A percentile compares a stretch with the other conserved stretches of the same genome.
phyloP scores from a whole-genome alignment of 2,329 filamentous ascomycete genomes.

The Fusarium pseudoanthophilum region DNA sequence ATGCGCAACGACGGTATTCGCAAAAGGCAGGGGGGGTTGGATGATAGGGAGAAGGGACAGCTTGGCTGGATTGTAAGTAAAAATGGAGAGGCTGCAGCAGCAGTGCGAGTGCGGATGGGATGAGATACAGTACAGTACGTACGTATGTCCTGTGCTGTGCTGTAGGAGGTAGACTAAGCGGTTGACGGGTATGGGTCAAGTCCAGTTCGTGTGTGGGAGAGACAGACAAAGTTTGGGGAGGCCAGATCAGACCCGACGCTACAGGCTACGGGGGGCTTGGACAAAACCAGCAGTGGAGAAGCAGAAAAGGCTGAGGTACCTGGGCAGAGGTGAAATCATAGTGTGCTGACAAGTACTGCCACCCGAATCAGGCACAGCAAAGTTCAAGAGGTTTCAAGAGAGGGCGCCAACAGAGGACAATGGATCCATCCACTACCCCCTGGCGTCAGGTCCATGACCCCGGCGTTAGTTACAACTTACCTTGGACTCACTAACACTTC shows the following conservation, averaged over 20 bases:
- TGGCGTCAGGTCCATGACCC: slow-evolving; percentile 32
- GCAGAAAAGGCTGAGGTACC: slow-evolving; percentile 11
- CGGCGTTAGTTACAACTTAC: slow-evolving; percentile 30
- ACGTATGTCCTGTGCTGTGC: neutral
- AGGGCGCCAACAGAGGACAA: slow-evolving; percentile 35
- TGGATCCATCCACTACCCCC: slow-evolving; percentile 27
- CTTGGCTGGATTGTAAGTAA: slow-evolving; percentile 43
- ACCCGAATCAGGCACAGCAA: slow-evolving; percentile 5
- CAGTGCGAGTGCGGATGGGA: slow-evolving; percentile 29
- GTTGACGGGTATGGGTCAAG: neutral
- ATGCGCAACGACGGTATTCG: slow-evolving; percentile 36
- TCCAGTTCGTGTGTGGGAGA: slow-evolving; percentile 29
- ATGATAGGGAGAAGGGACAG: slow-evolving; percentile 40
- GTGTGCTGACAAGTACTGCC: slow-evolving; percentile 5
- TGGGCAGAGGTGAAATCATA: neutral
- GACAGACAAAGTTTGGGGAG: slow-evolving; percentile 36
- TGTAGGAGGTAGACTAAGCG: neutral
- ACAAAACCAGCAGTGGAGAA: slow-evolving; percentile 31
- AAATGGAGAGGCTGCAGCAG: slow-evolving; percentile 32
- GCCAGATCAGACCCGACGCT: slow-evolving; percentile 34
- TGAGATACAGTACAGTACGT: slow-evolving; percentile 12
- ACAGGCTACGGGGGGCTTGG: slow-evolving; percentile 34
- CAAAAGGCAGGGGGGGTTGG: slow-evolving; percentile 27
- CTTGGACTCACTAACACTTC: neutral
- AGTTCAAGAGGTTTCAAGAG: slow-evolving; percentile 38